Evolutionary conservation across 345 rosid species (phyloP).

Genomic region (Trapa bicornis): DNA sequence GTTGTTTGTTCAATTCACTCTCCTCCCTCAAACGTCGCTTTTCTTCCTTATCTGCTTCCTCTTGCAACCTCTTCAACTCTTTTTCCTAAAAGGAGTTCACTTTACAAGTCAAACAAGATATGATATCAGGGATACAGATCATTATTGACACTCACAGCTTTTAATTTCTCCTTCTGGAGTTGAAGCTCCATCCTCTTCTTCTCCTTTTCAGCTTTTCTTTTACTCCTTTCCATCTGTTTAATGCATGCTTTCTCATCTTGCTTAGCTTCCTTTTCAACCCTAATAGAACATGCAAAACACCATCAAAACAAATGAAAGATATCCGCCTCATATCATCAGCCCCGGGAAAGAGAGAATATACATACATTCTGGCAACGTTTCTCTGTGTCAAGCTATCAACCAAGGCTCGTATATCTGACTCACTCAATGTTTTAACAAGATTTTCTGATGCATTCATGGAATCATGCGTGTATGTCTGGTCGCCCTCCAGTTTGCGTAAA

Average conservation of each 20-base stretch:
- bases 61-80: conserved; percentile 50
- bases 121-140: neutral
- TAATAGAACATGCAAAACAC: conserved; percentile 9
- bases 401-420: conserved; percentile 47
- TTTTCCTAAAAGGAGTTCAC: conserved; percentile 37
- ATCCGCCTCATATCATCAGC: conserved; percentile 27
- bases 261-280: conserved; percentile 52
- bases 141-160: conserved; percentile 27
- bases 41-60: conserved; percentile 54
- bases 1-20: conserved; percentile 28
- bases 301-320: neutral
- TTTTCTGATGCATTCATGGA: conserved; percentile 40
- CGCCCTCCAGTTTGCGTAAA: conserved; percentile 30
- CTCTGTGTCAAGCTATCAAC: conserved; percentile 42
- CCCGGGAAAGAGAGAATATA: conserved; percentile 2
- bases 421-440: conserved; percentile 45
- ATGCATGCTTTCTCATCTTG: conserved; percentile 45
- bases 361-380: conserved; percentile 47
- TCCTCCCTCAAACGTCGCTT: conserved; percentile 52
- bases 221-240: conserved; percentile 61
- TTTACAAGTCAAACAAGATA: neutral
- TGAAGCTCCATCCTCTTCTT: conserved; percentile 63
- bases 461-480: conserved; percentile 19
- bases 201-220: conserved; percentile 61
- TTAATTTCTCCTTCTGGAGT: conserved; percentile 44